phyloP scores from a whole-genome alignment of 768 basidiomycete genomes.

The Tricholoma terreum region DNA sequence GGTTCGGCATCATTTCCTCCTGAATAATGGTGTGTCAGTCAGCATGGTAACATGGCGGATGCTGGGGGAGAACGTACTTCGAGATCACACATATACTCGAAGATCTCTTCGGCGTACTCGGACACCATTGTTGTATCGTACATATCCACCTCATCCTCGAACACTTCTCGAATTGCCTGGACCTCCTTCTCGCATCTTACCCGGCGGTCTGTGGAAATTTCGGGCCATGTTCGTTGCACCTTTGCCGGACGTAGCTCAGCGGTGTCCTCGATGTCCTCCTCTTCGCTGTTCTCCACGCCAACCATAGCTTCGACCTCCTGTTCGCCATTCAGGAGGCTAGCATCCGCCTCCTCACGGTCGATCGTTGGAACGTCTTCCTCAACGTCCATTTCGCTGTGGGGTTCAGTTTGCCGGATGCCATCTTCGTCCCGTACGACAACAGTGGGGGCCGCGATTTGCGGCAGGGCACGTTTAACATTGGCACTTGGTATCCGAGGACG shows the following conservation, averaged over 20 bases:
- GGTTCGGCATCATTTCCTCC: slow-evolving; percentile 86
- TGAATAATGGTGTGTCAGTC: slow-evolving; percentile 31
- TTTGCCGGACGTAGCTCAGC: slow-evolving; percentile 31
- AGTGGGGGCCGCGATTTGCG: slow-evolving; percentile 43
- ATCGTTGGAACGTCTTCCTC: slow-evolving; percentile 43
- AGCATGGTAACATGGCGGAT: slow-evolving; percentile 5
- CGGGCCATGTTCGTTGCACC: slow-evolving; percentile 66
- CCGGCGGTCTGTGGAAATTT: slow-evolving; percentile 60
- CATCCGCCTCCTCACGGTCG: slow-evolving; percentile 41
- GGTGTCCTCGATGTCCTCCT: slow-evolving; percentile 32
- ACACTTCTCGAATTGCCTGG: slow-evolving; percentile 64
- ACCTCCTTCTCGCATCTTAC: slow-evolving; percentile 60
- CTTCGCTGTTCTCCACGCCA: slow-evolving; percentile 47
- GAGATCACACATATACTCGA: slow-evolving; percentile 90
- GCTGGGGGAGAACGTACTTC: slow-evolving; percentile 56
- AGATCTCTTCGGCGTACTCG: slow-evolving; percentile 98
- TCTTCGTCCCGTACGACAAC: slow-evolving; percentile 37
- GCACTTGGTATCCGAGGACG: slow-evolving; percentile 29
- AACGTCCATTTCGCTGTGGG: slow-evolving; percentile 61
- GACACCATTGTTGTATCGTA: slow-evolving; percentile 95
- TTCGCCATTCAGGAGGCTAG: slow-evolving; percentile 41
- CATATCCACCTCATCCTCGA: slow-evolving; percentile 65
- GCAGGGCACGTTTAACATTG: slow-evolving; percentile 32
- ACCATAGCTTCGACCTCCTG: slow-evolving; percentile 67
- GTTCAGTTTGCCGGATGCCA: slow-evolving; percentile 31